Percentiles rank a stretch among this genome's conserved stretches.
These are phyloP conservation scores for Claviceps digitariae DNA, from an alignment of 2,329 filamentous ascomycete genomes.

Conservation along the genomic window DNA sequence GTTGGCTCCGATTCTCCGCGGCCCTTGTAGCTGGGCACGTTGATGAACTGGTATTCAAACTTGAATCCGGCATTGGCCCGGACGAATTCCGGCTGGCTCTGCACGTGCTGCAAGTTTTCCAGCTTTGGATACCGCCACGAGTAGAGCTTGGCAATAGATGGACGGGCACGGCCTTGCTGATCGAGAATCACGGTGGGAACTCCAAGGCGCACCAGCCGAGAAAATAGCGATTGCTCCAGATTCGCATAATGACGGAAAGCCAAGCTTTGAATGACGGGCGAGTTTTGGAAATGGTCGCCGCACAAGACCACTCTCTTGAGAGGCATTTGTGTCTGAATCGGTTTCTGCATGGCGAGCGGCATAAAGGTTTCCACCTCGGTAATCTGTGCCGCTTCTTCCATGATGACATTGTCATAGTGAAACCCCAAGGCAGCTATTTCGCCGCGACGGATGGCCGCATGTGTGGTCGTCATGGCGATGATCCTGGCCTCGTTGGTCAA, in stretches of 20 bases:
- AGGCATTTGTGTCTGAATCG: conserved; percentile 55
- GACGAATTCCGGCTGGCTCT: conserved; percentile 55
- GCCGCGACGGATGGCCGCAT: conserved; percentile 84
- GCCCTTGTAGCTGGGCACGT: conserved; percentile 87
- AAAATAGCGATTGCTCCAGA: conserved; percentile 89
- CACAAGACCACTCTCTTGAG: conserved; percentile 84
- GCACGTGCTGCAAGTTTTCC: conserved; percentile 64
- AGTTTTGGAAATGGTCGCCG: conserved; percentile 94
- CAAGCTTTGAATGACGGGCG: conserved; percentile 84
- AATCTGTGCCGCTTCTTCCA: conserved; percentile 97
- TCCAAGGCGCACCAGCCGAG: conserved; percentile 75
- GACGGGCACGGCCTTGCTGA: conserved; percentile 81
- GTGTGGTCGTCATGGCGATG: conserved; percentile 96
- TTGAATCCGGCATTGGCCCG: conserved; percentile 82
- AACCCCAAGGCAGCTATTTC: conserved; percentile 91
- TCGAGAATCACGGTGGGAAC: conserved; percentile 87
- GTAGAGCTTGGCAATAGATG: conserved; percentile 79
- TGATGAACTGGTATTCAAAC: conserved; percentile 93
- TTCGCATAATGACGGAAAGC: conserved; percentile 93
- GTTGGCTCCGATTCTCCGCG: conserved; percentile 78
- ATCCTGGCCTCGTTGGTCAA: conserved; percentile 93
- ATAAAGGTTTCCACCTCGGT: conserved; percentile 97
- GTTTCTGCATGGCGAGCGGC: conserved; percentile 80
- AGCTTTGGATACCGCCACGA: conserved; percentile 82
- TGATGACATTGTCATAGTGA: conserved; percentile 92